phyloP scores from a whole-genome alignment of 2,329 filamentous ascomycete species.

The Monilinia vaccinii-corymbosi region DNA sequence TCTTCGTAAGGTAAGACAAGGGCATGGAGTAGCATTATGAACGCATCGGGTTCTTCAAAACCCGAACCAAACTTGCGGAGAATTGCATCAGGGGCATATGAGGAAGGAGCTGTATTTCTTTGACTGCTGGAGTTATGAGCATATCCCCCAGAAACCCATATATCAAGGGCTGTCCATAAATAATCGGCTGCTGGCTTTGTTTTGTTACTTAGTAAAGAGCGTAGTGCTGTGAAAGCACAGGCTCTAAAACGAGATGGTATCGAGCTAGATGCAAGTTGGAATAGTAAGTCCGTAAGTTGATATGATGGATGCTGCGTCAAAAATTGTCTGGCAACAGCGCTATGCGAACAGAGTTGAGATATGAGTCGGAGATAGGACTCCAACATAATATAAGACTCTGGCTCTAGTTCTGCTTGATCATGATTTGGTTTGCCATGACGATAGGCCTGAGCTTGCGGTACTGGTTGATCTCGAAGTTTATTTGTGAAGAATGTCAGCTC shows the following conservation, averaged over 20 bases:
- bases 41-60: constrained; percentile 79
- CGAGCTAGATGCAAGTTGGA: constrained; percentile 68
- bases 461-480: constrained; percentile 65
- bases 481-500: constrained; percentile 79
- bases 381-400: constrained; percentile 92
- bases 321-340: constrained; percentile 61
- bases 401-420: constrained; percentile 69
- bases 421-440: constrained; percentile 51
- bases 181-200: constrained; percentile 54
- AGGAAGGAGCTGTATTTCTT: constrained; percentile 25
- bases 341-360: constrained; percentile 70
- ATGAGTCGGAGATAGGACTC: constrained; percentile 88
- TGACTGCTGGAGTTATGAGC: constrained; percentile 34
- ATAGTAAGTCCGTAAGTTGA: constrained; percentile 63
- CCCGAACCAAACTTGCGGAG: constrained; percentile 66
- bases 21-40: constrained; percentile 67
- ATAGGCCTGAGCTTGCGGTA: constrained; percentile 44
- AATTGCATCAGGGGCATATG: constrained; percentile 50
- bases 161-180: constrained; percentile 75
- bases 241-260: constrained; percentile 72
- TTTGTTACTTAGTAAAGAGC: constrained; percentile 68
- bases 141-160: constrained; percentile 62
- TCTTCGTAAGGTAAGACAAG: constrained; percentile 59
- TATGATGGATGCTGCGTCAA: constrained; percentile 58
- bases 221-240: constrained; percentile 71